phyloP scores from a whole-genome alignment of 805 yeast species.

The baker's yeast (Saccharomyces cerevisiae) region DNA sequence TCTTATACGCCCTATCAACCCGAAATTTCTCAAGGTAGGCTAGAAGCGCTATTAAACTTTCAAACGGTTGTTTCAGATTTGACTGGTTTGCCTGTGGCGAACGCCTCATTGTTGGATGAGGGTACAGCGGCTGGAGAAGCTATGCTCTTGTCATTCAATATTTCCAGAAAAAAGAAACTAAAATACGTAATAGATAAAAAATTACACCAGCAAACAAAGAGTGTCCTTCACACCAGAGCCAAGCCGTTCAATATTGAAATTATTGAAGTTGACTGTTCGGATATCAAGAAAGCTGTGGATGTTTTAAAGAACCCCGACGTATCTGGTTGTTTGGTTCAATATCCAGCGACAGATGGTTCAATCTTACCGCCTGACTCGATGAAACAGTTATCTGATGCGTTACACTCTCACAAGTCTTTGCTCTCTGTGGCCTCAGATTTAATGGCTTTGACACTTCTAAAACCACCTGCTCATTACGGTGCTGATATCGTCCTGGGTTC shows the following conservation, averaged over 20 bases:
- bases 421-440: constrained; percentile 86
- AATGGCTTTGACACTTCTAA: constrained; percentile 75
- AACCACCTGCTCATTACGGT: constrained; percentile 76
- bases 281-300: constrained; percentile 32
- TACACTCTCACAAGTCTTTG: constrained; percentile 67
- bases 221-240: constrained; percentile 75
- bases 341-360: constrained; percentile 82
- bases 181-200: constrained; percentile 66
- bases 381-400: constrained; percentile 47
- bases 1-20: constrained; percentile 98
- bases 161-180: constrained; percentile 55
- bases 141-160: constrained; percentile 72
- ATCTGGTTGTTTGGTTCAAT: constrained; percentile 83
- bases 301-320: constrained; percentile 35
- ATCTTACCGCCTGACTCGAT: constrained; percentile 43
- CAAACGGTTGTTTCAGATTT: constrained; percentile 88
- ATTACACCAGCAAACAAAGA: constrained; percentile 79
- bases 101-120: constrained; percentile 91
- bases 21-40: constrained; percentile 92
- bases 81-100: constrained; percentile 91
- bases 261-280: constrained; percentile 45
- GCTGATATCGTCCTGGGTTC: constrained; percentile 93
- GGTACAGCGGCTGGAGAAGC: constrained; percentile 98
- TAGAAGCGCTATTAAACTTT: constrained; percentile 81
- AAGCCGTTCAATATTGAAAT: constrained; percentile 61